These are phyloP conservation scores for Rhododendron simsii DNA, from an alignment of 148 eudicot genomes.

Conservation along the genomic window DNA sequence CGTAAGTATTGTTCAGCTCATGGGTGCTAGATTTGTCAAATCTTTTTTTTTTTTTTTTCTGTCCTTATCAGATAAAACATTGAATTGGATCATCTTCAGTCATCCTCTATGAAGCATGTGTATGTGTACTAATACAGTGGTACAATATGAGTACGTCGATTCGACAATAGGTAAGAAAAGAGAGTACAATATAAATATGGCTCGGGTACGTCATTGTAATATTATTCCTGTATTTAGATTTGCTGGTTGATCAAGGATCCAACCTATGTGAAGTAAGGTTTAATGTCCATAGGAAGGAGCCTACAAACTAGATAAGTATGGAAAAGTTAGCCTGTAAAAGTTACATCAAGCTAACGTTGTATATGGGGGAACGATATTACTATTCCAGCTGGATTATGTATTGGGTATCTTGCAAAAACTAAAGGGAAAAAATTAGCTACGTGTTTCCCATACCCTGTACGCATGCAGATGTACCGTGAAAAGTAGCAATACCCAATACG, in stretches of 20 bases:
- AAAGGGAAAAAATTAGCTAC: not conserved
- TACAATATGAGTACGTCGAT: not conserved
- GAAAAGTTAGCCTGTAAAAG: not conserved
- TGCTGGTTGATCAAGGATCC: not conserved
- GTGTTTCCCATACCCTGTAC: not conserved
- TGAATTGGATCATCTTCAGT: not conserved
- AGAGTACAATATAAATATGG: not conserved
- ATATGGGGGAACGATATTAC: not conserved
- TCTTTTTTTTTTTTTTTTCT: not conserved
- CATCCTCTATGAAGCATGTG: not conserved
- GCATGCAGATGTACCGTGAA: not conserved
- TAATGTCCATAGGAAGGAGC: not conserved
- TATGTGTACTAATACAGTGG: not conserved
- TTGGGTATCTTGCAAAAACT: not conserved
- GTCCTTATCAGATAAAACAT: not conserved
- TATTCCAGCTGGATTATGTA: not conserved
- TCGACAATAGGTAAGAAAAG: not conserved
- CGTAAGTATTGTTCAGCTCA: conserved; percentile 29
- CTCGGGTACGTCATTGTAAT: not conserved
- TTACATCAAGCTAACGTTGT: not conserved
- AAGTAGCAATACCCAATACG: not conserved
- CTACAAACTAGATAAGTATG: not conserved
- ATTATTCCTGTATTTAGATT: not conserved
- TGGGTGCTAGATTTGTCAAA: not conserved
- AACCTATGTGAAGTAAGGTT: not conserved